A percentile compares a stretch with the other conserved stretches of the same genome.
phyloP scores from a whole-genome alignment of 345 rosid species.

The Chamaenerion angustifolium region DNA sequence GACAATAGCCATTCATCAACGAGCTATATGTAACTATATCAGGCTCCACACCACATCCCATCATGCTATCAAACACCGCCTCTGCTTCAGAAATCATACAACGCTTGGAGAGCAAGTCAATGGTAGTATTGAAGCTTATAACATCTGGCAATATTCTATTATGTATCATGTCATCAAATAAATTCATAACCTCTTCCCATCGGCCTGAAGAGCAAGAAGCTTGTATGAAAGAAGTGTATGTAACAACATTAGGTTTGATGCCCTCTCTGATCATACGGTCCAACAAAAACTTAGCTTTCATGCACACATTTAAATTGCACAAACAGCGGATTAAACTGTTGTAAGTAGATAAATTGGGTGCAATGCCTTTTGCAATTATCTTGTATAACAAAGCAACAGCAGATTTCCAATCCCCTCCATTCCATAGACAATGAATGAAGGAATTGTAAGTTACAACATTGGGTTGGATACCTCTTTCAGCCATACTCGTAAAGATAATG shows the following conservation, averaged over 20 bases:
- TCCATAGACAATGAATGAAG: too few species aligned
- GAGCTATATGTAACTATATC: not conserved
- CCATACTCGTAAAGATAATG: too few species aligned
- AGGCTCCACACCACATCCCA: not conserved
- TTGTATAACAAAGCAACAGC: too few species aligned
- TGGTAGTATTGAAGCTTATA: not conserved
- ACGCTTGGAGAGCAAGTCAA: not conserved
- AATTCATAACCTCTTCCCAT: not conserved
- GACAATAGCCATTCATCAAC: slow-evolving; percentile 4
- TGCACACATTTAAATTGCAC: too few species aligned
- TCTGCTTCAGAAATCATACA: slow-evolving; percentile 1
- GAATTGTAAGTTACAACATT: too few species aligned
- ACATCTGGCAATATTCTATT: slow-evolving; percentile 1
- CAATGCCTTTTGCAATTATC: too few species aligned
- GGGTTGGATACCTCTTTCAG: too few species aligned
- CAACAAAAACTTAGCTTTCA: too few species aligned
- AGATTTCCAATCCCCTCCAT: too few species aligned
- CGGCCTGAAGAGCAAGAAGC: not conserved
- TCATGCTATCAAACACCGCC: not conserved
- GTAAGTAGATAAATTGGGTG: too few species aligned
- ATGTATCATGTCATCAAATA: not conserved
- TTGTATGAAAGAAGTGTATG: not conserved
- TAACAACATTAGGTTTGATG: slow-evolving; percentile 2
- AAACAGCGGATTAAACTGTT: too few species aligned
- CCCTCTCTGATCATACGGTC: too few species aligned